Percentiles rank a stretch among this genome's conserved stretches.
phyloP scores from a whole-genome alignment of 2,329 filamentous ascomycete genomes.

The Aureobasidium sp. region DNA sequence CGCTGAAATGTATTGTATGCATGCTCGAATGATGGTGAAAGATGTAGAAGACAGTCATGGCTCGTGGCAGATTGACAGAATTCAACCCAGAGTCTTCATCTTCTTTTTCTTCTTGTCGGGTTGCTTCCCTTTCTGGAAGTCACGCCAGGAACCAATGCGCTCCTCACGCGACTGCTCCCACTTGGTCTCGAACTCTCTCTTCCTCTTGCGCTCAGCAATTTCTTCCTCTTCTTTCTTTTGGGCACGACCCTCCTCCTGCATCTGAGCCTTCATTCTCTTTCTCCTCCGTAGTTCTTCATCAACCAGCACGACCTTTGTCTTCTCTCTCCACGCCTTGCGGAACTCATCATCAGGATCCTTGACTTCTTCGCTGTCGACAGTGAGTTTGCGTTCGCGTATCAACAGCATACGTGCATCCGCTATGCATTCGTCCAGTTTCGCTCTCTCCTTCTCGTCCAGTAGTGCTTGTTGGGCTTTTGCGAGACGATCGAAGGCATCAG shows the following conservation, averaged over 20 bases:
- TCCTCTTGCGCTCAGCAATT: conserved; percentile 53
- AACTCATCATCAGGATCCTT: conserved; percentile 68
- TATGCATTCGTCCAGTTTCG: conserved; percentile 84
- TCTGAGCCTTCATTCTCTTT: conserved; percentile 82
- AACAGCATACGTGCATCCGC: conserved; percentile 91
- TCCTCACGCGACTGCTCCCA: conserved; percentile 92
- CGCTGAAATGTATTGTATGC: not conserved
- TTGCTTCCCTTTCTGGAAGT: conserved; percentile 66
- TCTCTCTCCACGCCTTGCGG: conserved; percentile 78
- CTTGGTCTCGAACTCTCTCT: conserved; percentile 82
- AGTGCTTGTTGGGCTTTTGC: conserved; percentile 90
- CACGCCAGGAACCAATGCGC: conserved; percentile 88
- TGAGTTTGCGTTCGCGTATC: conserved; percentile 92
- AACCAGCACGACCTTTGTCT: conserved; percentile 80
- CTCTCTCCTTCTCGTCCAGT: conserved; percentile 88
- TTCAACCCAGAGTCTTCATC: conserved; percentile 46
- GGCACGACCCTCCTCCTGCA: conserved; percentile 93
- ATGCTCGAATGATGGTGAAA: not conserved
- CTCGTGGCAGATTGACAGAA: not conserved
- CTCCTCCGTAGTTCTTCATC: conserved; percentile 83
- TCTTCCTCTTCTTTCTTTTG: conserved; percentile 82
- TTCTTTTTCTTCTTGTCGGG: conserved; percentile 37
- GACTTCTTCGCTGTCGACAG: conserved; percentile 77
- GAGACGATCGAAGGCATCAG: conserved; percentile 91
- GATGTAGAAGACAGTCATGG: not conserved